phyloP scores from a whole-genome alignment of 208 protist genomes.

The Lotmaria passim region DNA sequence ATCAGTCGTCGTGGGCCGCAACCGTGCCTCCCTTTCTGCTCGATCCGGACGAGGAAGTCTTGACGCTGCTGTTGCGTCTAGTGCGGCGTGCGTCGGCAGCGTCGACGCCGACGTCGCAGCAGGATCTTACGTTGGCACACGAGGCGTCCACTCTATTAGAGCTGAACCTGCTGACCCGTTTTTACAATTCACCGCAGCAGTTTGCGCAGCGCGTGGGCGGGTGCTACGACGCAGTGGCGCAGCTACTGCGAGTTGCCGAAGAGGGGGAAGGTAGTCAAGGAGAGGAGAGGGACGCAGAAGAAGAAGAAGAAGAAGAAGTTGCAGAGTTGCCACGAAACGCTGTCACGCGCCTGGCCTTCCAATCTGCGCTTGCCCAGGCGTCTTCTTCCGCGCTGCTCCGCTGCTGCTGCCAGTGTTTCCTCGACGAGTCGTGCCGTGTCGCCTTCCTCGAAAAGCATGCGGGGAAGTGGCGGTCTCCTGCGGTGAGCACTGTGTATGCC shows the following conservation, averaged over 20 bases:
- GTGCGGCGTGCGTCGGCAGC: conserved; percentile 28
- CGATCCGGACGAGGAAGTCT: conserved; percentile 52
- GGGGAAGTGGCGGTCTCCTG: conserved; percentile 38
- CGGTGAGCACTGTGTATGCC: conserved; percentile 60
- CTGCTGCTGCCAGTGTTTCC: conserved; percentile 74
- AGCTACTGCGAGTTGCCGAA: conserved; percentile 19
- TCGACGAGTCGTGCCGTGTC: conserved; percentile 55
- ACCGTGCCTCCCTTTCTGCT: conserved; percentile 62
- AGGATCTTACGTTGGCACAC: conserved; percentile 35
- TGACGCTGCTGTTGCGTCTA: conserved; percentile 54
- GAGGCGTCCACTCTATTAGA: conserved; percentile 62
- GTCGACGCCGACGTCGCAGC: neutral
- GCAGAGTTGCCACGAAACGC: conserved; percentile 15
- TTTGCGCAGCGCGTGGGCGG: conserved; percentile 25
- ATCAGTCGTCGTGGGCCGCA: conserved; percentile 71
- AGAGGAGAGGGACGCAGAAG: too few relatives aligned
- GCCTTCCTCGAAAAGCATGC: conserved; percentile 61
- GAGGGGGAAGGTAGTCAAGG: neutral
- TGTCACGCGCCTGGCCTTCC: conserved; percentile 19
- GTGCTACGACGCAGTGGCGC: conserved; percentile 24
- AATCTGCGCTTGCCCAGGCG: conserved; percentile 20
- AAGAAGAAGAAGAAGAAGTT: neutral
- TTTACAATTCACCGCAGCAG: conserved; percentile 18
- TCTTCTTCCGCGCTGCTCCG: conserved; percentile 41
- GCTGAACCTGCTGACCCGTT: conserved; percentile 66